Conservation (phyloP, 2,329 filamentous ascomycete genomes). For the Knoxdaviesia capensis region DNA sequence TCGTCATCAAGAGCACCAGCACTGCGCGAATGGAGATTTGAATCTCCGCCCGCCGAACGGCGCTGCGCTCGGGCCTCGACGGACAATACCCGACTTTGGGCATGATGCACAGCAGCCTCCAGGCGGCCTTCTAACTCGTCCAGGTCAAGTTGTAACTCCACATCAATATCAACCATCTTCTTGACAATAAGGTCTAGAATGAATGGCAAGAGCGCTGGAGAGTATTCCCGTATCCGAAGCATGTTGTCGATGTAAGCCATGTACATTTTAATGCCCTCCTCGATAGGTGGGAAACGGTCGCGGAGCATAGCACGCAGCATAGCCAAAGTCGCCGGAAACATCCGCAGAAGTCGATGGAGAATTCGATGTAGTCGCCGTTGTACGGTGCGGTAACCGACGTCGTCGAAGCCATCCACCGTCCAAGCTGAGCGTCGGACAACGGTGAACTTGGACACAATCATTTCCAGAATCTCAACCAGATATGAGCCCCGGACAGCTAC, state of each 20-base stretch:
- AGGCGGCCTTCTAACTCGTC: slow-evolving; percentile 84
- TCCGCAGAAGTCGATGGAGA: slow-evolving; percentile 54
- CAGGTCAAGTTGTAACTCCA: slow-evolving; percentile 83
- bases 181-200: slow-evolving; percentile 70
- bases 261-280: slow-evolving; percentile 60
- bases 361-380: slow-evolving; percentile 57
- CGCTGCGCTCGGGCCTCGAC: background rate
- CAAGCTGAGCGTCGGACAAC: slow-evolving; percentile 25
- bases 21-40: too few species aligned
- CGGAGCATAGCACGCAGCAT: slow-evolving; percentile 47
- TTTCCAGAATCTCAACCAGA: slow-evolving; percentile 52
- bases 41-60: background rate
- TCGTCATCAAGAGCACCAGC: too few species aligned
- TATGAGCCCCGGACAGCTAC: slow-evolving; percentile 70
- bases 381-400: slow-evolving; percentile 42
- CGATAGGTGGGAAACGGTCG: slow-evolving; percentile 53
- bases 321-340: slow-evolving; percentile 61
- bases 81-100: background rate
- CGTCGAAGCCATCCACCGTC: slow-evolving; percentile 29
- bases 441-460: slow-evolving; percentile 63
- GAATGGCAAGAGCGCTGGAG: slow-evolving; percentile 57
- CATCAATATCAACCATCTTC: slow-evolving; percentile 80
- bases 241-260: slow-evolving; percentile 79
- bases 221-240: slow-evolving; percentile 55
- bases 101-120: slow-evolving; percentile 39